These are phyloP conservation scores for Torulaspora globosa DNA, from an alignment of 1,139 yeast species.

Conservation along the genomic window DNA sequence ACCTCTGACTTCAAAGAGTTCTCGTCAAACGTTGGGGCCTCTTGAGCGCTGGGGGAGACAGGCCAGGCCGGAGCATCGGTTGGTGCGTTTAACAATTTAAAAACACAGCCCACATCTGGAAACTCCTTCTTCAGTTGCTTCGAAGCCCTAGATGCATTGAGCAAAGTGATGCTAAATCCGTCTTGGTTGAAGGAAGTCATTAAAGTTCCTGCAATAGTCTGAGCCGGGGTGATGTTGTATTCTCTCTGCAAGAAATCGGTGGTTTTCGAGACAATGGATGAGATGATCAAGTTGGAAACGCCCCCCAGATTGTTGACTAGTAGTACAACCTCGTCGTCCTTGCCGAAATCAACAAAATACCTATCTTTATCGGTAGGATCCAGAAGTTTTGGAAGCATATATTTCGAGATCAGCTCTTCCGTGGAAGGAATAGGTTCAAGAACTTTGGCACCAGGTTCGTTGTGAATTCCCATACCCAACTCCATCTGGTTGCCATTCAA, in stretches of 20 bases:
- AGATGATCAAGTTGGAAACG: conserved; percentile 69
- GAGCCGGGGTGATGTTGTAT: conserved; percentile 57
- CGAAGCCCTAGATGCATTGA: conserved; percentile 56
- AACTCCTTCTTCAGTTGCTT: conserved; percentile 36
- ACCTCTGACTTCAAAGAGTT: conserved; percentile 39
- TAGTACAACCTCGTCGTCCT: conserved; percentile 62
- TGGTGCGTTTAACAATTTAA: conserved; percentile 57
- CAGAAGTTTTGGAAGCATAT: conserved; percentile 50
- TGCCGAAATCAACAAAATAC: conserved; percentile 61
- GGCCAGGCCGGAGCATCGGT: conserved; percentile 87
- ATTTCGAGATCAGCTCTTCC: conserved; percentile 49
- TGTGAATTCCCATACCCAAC: conserved; percentile 93
- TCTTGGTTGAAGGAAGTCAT: conserved; percentile 87
- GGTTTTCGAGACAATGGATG: conserved; percentile 55
- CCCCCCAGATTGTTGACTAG: conserved; percentile 83
- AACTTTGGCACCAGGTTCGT: conserved; percentile 80
- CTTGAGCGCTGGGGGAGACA: conserved; percentile 25
- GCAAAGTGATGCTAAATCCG: conserved; percentile 79
- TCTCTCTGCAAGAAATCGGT: conserved; percentile 43
- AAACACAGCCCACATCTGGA: conserved; percentile 41
- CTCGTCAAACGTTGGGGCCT: conserved; percentile 37
- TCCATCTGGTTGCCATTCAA: conserved; percentile 66
- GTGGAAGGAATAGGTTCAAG: conserved; percentile 68
- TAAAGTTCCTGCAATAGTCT: conserved; percentile 68
- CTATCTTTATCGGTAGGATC: conserved; percentile 60